Base-by-base conservation (phyloP, 805 yeast genomes). In the Zygosaccharomyces lentus region DNA sequence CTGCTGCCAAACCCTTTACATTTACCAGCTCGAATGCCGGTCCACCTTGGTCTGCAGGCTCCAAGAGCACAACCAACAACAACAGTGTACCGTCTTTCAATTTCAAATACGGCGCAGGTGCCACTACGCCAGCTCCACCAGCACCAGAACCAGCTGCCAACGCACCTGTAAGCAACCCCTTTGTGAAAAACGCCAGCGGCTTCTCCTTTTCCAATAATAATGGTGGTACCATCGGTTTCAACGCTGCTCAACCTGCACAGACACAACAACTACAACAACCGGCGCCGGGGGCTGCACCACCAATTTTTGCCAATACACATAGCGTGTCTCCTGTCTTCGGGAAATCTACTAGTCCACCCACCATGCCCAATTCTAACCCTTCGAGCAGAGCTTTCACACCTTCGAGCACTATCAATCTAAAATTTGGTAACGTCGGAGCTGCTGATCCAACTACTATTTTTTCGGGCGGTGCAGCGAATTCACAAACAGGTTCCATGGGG, bases 391-490 rank as follows among this genome's bases (percentile, higher is more conserved):
- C 58, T 8, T 56, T 56, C 35, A 48, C 56, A 15, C 67, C 67
- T 23, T 58, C 65, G 2, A 40, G 43, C 15, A 50, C 56, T 19
- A 54, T 55, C 4, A 61, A 63, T 43, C 30, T 63, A 24, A 60
- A 62, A 41, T 63, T 63, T 44, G 59, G 49, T 10, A 50, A 44
- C 34, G 48, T 47, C 1, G 41, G 49, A 5, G 34, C 41, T 8
- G 43, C 49, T 3, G 53, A 55, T 38, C 64, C 62, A 17, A 55
- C 56, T 5, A 47, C 52, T n/a, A 48, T 61, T 3, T 59, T 60
- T 43, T 49, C 55, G 1, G 54, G 54, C 10, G 41, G 43, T n/a
- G 38, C 43, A 6, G 16, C 34, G 8, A 35, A 37, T 40, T 38
- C 43, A 10, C 35, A 45, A 36, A 34, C 45, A 16, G 27, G 52